Evolutionary conservation across 257 asterid species (phyloP).

Genomic region (Solanum rostratum): DNA sequence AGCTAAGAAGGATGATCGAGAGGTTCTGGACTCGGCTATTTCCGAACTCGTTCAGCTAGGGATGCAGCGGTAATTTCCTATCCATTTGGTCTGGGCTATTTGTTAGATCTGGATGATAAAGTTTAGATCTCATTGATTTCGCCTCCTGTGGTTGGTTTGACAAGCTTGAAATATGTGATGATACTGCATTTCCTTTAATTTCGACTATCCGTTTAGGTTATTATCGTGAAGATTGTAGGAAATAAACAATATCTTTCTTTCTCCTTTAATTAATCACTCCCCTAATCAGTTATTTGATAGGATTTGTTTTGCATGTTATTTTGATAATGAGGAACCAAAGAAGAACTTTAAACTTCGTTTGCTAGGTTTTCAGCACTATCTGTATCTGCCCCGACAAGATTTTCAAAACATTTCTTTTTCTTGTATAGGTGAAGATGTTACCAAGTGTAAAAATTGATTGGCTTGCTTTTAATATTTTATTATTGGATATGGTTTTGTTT

Average conservation of each 20-base stretch:
- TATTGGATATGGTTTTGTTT: background rate
- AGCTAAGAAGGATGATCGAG: slow-evolving; percentile 64
- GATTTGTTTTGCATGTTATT: background rate
- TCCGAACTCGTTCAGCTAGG: slow-evolving; percentile 67
- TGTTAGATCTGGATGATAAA: background rate
- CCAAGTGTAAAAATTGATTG: background rate
- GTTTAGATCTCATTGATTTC: background rate
- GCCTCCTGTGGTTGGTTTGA: background rate
- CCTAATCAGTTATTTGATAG: too few relatives aligned
- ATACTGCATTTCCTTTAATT: background rate
- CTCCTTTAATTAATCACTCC: too few relatives aligned
- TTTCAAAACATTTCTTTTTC: background rate
- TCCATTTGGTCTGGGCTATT: background rate
- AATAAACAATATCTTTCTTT: too few relatives aligned
- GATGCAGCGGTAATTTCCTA: slow-evolving; percentile 59
- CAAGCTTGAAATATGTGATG: background rate
- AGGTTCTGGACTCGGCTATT: slow-evolving; percentile 54
- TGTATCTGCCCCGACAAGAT: background rate
- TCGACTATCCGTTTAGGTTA: too few relatives aligned
- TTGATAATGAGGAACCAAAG: background rate
- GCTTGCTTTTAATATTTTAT: background rate
- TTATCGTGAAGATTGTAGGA: too few relatives aligned
- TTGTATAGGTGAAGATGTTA: background rate
- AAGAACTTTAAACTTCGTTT: background rate
- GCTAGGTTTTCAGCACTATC: background rate